A percentile compares a stretch with the other conserved stretches of the same genome.
These are phyloP conservation scores for Saccharomyces hybrid DNA, from an alignment of 1,139 yeast species.

Conservation along the genomic window DNA sequence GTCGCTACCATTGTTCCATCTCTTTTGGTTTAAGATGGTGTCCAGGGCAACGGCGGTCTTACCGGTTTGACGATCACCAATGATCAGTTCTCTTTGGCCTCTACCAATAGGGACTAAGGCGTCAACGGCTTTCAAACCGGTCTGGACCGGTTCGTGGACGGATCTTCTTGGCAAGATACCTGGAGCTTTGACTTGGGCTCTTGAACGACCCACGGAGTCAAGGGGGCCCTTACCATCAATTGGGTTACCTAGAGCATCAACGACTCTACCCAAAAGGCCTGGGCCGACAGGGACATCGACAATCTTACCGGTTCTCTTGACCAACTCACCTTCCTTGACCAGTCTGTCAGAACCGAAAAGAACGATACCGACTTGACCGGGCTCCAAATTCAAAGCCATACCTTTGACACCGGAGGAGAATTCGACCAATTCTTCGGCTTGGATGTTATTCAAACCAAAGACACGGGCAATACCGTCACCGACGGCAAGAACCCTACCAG, in stretches of 20 bases:
- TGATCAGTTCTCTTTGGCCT: constrained; percentile 99
- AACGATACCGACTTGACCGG: constrained; percentile 99
- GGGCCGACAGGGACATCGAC: constrained; percentile 99
- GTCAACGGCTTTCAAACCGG: constrained; percentile 99
- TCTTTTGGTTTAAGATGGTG: constrained; percentile 97
- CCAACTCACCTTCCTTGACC: constrained; percentile 99
- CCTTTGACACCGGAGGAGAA: constrained; percentile 99
- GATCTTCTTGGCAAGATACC: constrained; percentile 99
- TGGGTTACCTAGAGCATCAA: constrained; percentile 98
- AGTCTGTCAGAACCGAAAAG: constrained; percentile 98
- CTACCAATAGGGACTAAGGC: constrained; percentile 99
- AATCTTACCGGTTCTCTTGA: constrained; percentile 99
- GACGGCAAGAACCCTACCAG: constrained; percentile 98
- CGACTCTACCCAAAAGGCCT: constrained; percentile 97
- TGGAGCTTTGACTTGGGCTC: constrained; percentile 99
- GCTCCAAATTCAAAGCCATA: constrained; percentile 99
- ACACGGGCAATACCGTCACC: constrained; percentile 99
- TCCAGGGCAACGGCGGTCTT: constrained; percentile 98
- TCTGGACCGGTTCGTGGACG: constrained; percentile 98
- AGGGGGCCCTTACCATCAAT: constrained; percentile 99
- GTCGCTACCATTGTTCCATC: constrained; percentile 92
- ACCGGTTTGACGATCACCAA: constrained; percentile 99
- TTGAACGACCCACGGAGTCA: constrained; percentile 72
- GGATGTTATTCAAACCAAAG: constrained; percentile 98
- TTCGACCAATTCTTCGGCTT: constrained; percentile 99